Evolutionary conservation across 169 alveolate species (phyloP).

Genomic region (Cryptosporidium parvum): DNA sequence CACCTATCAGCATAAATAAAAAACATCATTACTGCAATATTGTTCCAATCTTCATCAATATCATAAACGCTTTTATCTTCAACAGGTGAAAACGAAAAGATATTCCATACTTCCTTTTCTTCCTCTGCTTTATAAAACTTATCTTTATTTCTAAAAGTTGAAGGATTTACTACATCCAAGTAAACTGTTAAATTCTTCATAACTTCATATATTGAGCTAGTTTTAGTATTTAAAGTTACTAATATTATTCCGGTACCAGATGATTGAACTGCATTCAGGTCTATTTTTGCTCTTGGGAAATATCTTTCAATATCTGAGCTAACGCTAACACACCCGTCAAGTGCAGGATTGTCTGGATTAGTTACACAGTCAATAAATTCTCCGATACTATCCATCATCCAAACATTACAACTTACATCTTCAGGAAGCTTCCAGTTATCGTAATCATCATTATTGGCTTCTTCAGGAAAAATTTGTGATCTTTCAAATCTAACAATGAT

Average conservation of each 20-base stretch:
- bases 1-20: slow-evolving; percentile 69
- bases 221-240: slow-evolving; percentile 27
- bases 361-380: slow-evolving; percentile 63
- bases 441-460: background rate
- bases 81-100: slow-evolving; percentile 44
- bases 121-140: background rate
- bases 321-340: slow-evolving; percentile 35
- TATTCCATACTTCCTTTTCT: slow-evolving; percentile 57
- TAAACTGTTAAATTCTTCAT: slow-evolving; percentile 37
- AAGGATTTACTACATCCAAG: slow-evolving; percentile 61
- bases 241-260: slow-evolving; percentile 63
- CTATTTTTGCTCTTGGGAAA: slow-evolving; percentile 61
- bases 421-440: slow-evolving; percentile 31
- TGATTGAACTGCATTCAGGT: slow-evolving; percentile 36
- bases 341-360: slow-evolving; percentile 20
- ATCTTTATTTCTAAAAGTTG: slow-evolving; percentile 23
- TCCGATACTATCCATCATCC: slow-evolving; percentile 71
- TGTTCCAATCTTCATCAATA: slow-evolving; percentile 61
- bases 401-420: slow-evolving; percentile 41
- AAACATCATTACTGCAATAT: slow-evolving; percentile 49
- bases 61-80: slow-evolving; percentile 29
- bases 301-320: slow-evolving; percentile 36
- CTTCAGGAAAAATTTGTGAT: background rate
- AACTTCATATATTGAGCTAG: slow-evolving; percentile 26
- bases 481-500: slow-evolving; percentile 47